These are phyloP conservation scores for Claviceps arundinis DNA, from an alignment of 2,329 filamentous ascomycete genomes.

Conservation along the genomic window DNA sequence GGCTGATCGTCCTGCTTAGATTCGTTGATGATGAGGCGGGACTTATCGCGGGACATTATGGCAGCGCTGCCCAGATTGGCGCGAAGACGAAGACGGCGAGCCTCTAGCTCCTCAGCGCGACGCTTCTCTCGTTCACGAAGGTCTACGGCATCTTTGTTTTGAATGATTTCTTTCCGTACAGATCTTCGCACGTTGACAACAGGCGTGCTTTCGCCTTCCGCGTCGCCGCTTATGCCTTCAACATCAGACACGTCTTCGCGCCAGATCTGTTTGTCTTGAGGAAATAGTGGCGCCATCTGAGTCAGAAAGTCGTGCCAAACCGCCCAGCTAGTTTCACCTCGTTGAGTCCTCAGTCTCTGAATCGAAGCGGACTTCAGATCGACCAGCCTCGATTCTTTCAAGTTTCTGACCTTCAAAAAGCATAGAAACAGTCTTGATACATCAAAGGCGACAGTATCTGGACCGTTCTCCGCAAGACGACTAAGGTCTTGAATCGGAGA, in stretches of 20 bases:
- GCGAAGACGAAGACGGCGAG: slow-evolving; percentile 34
- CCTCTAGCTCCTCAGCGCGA: slow-evolving; percentile 40
- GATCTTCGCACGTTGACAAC: slow-evolving; percentile 10
- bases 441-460: slow-evolving; percentile 16
- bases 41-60: slow-evolving; percentile 29
- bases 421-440: slow-evolving; percentile 18
- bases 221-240: slow-evolving; percentile 7
- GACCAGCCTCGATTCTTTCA: slow-evolving; percentile 8
- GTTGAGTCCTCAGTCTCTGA: slow-evolving; percentile 8
- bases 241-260: slow-evolving; percentile 12
- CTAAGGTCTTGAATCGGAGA: slow-evolving; percentile 7
- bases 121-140: slow-evolving; percentile 41
- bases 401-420: slow-evolving; percentile 14
- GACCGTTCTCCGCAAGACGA: slow-evolving; percentile 5
- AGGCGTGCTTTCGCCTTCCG: slow-evolving; percentile 4
- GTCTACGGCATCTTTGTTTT: slow-evolving; percentile 28
- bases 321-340: slow-evolving; percentile 11
- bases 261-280: slow-evolving; percentile 21
- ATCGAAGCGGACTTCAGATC: slow-evolving; percentile 7
- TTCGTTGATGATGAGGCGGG: slow-evolving; percentile 52
- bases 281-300: slow-evolving; percentile 15
- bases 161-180: slow-evolving; percentile 19
- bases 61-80: slow-evolving; percentile 30
- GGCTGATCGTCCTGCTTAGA: slow-evolving; percentile 46
- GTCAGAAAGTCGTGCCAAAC: slow-evolving; percentile 17